Evolutionary conservation across 2,329 filamentous ascomycete genomes (phyloP), one percentile per base, ranked within the genome.

Genomic region (Cercospora sesami): DNA sequence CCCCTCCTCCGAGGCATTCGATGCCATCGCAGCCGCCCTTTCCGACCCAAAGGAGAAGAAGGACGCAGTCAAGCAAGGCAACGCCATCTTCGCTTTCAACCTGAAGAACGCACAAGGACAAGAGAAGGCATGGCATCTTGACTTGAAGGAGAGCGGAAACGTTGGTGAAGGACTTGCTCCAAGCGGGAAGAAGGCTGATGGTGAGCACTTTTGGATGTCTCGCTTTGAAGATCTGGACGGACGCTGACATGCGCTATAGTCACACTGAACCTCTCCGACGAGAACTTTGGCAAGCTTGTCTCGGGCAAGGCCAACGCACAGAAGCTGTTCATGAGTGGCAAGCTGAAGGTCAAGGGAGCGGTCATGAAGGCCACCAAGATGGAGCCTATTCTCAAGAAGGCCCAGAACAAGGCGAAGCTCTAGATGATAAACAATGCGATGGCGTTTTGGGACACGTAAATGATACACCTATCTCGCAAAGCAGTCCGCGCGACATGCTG

Each of bases 331-430:
- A 98, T 99, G 94, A 88, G 88, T n/a, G 95, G 95, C 76, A 97
- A 97, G 86, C 86, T 99, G 78, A 99, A 98, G 91, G 88, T 98
- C 79, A 96, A 93, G 88, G 95, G 95, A 71, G 93, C 98, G 80
- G 89, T 98, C 69, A 98, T 98, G 94, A 97, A 97, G 88, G 91
- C 95, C 42, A 97, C 94, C 69, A 97, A 96, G 89, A 88, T 97
- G 82, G 93, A 97, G 82, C 91, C 93, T 48, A 91, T 98, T 76
- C 83, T 97, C 73, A 93, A 93, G 86, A 95, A 93, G 86, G 91
- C 92, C 42, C 90, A 93, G 84, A 85, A 83, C 76, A 91, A 92
- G 86, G 87, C 92, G 74, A 96, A 96, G 87, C 83, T 96, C 83
- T 94, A 89, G 84, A 81, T 30, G 26, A 26, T 68, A 14, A 28